Evolutionary conservation across 768 basidiomycete genomes (phyloP).

Genomic region (Boletus subcaerulescens): DNA sequence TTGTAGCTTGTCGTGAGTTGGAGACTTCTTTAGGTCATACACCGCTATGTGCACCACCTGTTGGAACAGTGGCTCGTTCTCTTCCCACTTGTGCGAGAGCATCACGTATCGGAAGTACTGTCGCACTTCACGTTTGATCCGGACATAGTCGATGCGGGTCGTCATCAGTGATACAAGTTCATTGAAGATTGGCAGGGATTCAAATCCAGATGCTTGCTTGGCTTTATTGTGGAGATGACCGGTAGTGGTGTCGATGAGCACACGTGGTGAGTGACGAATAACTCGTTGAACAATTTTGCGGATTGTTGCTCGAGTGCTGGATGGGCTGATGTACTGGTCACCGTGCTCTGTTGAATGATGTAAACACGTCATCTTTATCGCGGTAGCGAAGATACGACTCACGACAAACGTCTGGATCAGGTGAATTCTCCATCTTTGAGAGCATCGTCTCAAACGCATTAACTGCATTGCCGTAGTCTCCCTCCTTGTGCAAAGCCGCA

Average conservation of each 20-base stretch:
- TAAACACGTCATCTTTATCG: neutral
- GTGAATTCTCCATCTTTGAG: neutral
- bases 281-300: neutral
- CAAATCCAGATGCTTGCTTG: neutral
- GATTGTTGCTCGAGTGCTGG: neutral
- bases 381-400: neutral
- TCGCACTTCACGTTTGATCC: neutral
- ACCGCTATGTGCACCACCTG: neutral
- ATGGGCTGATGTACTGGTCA: neutral
- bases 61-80: neutral
- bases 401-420: neutral
- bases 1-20: neutral
- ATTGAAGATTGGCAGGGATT: neutral
- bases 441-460: neutral
- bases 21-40: neutral
- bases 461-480: neutral
- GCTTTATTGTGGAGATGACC: neutral
- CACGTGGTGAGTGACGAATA: neutral
- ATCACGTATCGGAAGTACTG: neutral
- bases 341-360: neutral
- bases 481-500: no score
- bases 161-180: neutral
- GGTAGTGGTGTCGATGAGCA: neutral
- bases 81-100: neutral
- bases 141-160: neutral